Evolutionary conservation across 2,329 filamentous ascomycete genomes (phyloP), one percentile per base, ranked within the genome.

Genomic region (Calonectria fujianensis): DNA sequence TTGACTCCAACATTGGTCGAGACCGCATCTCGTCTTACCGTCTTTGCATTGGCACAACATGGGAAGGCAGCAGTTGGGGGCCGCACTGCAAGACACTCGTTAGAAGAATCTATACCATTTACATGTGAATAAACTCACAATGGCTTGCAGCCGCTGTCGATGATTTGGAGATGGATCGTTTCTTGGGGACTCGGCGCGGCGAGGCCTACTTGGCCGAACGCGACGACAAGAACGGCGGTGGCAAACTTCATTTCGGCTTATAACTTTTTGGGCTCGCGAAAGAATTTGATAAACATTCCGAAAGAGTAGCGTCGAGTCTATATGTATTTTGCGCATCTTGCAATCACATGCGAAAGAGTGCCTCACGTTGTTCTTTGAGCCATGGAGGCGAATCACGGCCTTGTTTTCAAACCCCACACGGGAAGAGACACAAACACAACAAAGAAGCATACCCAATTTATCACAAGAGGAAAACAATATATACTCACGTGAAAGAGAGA

Each of bases 41-140:
- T 79, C 78, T 32, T 29, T 45, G 3, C 78, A 80, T 13, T 45
- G 66, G 35, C 78, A 80, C 18, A 80, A 32, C 7, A 61, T 54
- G 5, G 78, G 78, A 20, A 80, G 24, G 3, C 78, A 80, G 67
- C 78, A 80, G 4, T 50, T 37, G 0, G 70, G 41, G 0, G n/a
- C 27, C 68, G 76, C 14, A 10, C 76, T 80, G 8, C 5, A 8
- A 16, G 13, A 18, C 8, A 11, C 6, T 20, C 1, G 59, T 79
- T 16, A 76, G 69, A 69, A 8, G 24, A 39, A 0, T 13, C 3
- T 2, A 1, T 9, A 11, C 11, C 29, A 18, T 0, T 6, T 2
- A 20, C 9, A 14, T 3, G 31, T 4, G 16, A 9, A 3, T 20
- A 1, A 13, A 39, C 54, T 14, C 50, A 78, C 78, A 77, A 73